Evolutionary conservation across 805 yeast genomes (phyloP).

Genomic region (Saccharomycopsis schoenii): DNA sequence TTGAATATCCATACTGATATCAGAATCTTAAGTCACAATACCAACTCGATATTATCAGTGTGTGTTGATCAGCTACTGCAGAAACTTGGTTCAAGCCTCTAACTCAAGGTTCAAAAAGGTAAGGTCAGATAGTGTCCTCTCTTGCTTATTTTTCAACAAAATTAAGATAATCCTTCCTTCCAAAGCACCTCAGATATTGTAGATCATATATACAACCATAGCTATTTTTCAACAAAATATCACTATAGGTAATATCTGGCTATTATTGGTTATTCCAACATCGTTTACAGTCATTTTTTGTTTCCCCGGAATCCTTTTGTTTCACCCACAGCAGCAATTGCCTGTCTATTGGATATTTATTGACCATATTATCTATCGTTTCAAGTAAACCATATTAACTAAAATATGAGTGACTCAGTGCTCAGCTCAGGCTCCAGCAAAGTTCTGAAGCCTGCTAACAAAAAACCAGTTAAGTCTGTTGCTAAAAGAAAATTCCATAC

Average conservation of each 20-base stretch:
- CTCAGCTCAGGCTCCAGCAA: neutral
- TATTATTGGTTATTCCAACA: neutral
- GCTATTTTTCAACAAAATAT: neutral
- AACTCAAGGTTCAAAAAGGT: neutral
- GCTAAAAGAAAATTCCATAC: slow-evolving; percentile 83
- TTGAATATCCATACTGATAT: neutral
- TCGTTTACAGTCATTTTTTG: neutral
- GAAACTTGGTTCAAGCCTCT: neutral
- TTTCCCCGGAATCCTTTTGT: neutral
- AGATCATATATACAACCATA: neutral
- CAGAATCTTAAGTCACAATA: neutral
- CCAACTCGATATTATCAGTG: neutral
- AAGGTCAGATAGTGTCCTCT: neutral
- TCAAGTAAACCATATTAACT: neutral
- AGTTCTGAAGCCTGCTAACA: neutral
- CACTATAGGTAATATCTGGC: neutral
- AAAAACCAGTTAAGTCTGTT: slow-evolving; percentile 27
- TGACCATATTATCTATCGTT: neutral
- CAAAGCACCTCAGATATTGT: neutral
- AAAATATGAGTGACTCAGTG: neutral
- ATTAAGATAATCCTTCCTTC: neutral
- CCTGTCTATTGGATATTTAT: neutral
- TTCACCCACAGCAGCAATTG: neutral
- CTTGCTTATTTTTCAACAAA: neutral
- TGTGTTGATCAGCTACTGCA: too few species aligned